Evolutionary conservation across 495 filamentous ascomycete species (phyloP).

Genomic region (Trichoderma asperelloides): DNA sequence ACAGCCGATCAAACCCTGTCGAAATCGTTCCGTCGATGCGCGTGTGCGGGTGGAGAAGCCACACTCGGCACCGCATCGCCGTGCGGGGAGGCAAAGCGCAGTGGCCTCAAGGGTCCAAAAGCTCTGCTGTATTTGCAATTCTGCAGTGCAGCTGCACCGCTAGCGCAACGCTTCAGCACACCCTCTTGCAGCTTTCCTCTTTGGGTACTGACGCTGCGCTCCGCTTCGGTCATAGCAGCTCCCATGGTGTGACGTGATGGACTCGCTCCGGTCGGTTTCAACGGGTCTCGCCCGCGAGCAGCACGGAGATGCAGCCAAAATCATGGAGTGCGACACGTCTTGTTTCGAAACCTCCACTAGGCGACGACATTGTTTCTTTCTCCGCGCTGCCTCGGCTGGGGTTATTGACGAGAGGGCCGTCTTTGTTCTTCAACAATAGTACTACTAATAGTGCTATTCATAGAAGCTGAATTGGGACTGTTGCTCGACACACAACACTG

Average conservation of each 20-base stretch:
- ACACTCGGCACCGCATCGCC: constrained; percentile 4
- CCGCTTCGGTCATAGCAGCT: neutral
- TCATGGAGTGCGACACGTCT: neutral
- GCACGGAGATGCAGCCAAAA: neutral
- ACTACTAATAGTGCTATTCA: too few species aligned
- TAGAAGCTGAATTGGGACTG: too few species aligned
- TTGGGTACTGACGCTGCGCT: neutral
- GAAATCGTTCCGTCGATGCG: neutral
- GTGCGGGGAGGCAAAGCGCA: constrained; percentile 1
- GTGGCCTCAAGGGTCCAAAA: neutral
- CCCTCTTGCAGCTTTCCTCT: neutral
- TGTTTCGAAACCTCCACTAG: neutral
- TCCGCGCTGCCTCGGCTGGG: too few species aligned
- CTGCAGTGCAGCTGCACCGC: neutral
- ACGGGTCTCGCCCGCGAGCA: neutral
- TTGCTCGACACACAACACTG: too few species aligned
- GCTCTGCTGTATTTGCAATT: neutral
- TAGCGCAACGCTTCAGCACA: neutral
- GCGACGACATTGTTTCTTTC: neutral
- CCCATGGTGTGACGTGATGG: constrained; percentile 3
- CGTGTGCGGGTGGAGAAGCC: neutral
- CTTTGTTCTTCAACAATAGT: too few species aligned
- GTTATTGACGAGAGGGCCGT: too few species aligned
- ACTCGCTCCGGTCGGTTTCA: constrained; percentile 4
- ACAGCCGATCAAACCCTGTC: neutral